Percentiles rank a stretch among this genome's conserved stretches.
phyloP scores from a whole-genome alignment of 2,329 filamentous ascomycete genomes.

The Leptosphaerulina australis region DNA sequence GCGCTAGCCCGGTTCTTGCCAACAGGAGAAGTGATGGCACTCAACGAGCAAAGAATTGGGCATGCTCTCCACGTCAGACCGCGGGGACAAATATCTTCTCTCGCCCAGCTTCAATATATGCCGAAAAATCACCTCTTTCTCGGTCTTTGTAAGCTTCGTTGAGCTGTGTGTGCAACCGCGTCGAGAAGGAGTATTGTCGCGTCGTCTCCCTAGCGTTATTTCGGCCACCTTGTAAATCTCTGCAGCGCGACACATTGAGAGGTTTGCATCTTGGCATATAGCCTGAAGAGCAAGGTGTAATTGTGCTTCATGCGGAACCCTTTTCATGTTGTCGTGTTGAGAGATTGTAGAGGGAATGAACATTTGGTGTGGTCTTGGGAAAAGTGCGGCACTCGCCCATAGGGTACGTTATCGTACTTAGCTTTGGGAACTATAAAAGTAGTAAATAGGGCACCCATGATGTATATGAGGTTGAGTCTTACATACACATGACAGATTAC shows the following conservation, averaged over 20 bases:
- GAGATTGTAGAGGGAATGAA: neutral
- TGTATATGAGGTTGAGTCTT: no score
- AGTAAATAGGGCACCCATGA: no score
- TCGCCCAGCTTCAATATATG: neutral
- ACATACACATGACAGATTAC: no score
- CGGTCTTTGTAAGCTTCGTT: neutral
- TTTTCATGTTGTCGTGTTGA: neutral
- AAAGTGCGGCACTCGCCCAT: no score
- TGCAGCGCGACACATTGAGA: no score
- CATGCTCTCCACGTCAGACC: neutral
- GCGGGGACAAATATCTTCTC: slow-evolving; percentile 1
- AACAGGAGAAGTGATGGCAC: slow-evolving; percentile 6
- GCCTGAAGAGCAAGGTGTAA: no score
- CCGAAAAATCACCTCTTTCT: neutral
- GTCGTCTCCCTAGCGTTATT: neutral
- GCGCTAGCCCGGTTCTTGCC: slow-evolving; percentile 13
- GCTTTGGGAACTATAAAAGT: no score
- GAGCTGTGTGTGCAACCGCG: neutral
- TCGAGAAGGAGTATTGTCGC: neutral
- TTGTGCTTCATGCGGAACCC: no score
- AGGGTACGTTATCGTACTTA: no score
- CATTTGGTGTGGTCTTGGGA: neutral
- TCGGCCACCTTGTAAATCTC: no score
- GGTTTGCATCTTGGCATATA: no score
- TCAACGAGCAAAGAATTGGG: slow-evolving; percentile 1